phyloP scores from a whole-genome alignment of 2,329 filamentous ascomycete species.

The Fusarium pininemorale region DNA sequence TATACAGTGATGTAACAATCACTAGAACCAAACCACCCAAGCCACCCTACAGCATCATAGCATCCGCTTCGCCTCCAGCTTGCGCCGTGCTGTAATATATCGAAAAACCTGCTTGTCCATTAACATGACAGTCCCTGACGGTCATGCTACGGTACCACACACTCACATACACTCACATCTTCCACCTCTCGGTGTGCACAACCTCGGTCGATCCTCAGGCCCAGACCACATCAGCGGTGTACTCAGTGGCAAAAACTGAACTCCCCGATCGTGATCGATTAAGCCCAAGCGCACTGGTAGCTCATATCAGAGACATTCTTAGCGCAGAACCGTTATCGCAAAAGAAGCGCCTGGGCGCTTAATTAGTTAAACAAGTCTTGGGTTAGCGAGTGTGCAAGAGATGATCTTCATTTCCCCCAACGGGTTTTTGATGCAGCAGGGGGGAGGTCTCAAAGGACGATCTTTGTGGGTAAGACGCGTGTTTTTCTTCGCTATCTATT shows the following conservation, averaged over 20 bases:
- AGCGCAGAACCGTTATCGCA: constrained; percentile 17
- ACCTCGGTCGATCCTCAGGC: constrained; percentile 14
- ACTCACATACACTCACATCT: not conserved
- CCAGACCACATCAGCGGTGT: not conserved
- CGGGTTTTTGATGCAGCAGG: constrained; percentile 22
- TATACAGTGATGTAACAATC: constrained; percentile 20
- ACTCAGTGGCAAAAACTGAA: constrained; percentile 19
- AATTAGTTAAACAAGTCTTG: not conserved
- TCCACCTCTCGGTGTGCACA: constrained; percentile 10
- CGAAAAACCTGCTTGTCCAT: constrained; percentile 12
- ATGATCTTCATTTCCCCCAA: constrained; percentile 42
- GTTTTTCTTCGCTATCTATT: constrained; percentile 22
- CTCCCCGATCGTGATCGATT: constrained; percentile 31
- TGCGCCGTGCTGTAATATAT: not conserved
- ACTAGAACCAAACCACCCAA: not conserved
- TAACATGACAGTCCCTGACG: constrained; percentile 16
- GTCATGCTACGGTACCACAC: constrained; percentile 4
- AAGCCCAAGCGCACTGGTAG: not conserved
- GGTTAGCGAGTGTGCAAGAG: constrained; percentile 12
- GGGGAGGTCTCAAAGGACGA: constrained; percentile 1
- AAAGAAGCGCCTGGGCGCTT: constrained; percentile 29
- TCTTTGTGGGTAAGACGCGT: constrained; percentile 35
- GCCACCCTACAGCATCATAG: constrained; percentile 5
- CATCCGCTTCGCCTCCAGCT: not conserved
- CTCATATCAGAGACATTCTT: constrained; percentile 22